These are phyloP conservation scores for Morella rubra DNA, from an alignment of 306 rosid species.

Conservation along the genomic window DNA sequence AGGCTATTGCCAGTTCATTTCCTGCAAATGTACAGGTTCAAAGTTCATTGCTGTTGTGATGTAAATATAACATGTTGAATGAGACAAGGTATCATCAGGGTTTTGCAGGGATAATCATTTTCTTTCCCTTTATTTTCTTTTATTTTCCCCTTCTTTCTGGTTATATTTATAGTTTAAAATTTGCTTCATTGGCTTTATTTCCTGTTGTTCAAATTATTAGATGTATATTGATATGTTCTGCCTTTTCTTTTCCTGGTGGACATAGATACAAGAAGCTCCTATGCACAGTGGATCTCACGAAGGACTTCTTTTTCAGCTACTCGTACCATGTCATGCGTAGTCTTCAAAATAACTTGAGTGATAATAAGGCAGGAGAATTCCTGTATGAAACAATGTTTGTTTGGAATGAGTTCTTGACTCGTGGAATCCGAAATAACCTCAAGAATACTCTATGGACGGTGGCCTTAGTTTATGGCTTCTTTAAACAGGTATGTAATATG, in stretches of 20 bases:
- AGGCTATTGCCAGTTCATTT: constrained; percentile 56
- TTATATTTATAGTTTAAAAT: constrained; percentile 29
- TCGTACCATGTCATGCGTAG: constrained; percentile 88
- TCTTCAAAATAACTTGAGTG: constrained; percentile 81
- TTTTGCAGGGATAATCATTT: constrained; percentile 52
- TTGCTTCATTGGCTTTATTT: constrained; percentile 28
- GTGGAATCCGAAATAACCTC: constrained; percentile 67
- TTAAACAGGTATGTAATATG: constrained; percentile 64
- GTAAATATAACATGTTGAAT: constrained; percentile 77
- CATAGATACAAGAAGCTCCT: constrained; percentile 99
- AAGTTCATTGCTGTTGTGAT: constrained; percentile 86
- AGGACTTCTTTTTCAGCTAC: constrained; percentile 99
- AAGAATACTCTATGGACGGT: constrained; percentile 89
- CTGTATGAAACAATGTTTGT: constrained; percentile 87
- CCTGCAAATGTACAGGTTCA: constrained; percentile 68
- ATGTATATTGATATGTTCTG: constrained; percentile 45
- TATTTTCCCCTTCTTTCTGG: constrained; percentile 20
- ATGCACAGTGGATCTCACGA: constrained; percentile 94
- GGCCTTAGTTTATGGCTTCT: constrained; percentile 90
- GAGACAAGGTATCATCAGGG: constrained; percentile 80
- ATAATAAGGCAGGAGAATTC: constrained; percentile 48
- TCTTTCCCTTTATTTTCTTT: constrained; percentile 31
- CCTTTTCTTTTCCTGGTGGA: constrained; percentile 50
- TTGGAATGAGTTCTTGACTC: constrained; percentile 96
- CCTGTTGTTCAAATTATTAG: constrained; percentile 17